Conservation (phyloP, 768 basidiomycete genomes). For the Tricholoma hemisulphureum region DNA sequence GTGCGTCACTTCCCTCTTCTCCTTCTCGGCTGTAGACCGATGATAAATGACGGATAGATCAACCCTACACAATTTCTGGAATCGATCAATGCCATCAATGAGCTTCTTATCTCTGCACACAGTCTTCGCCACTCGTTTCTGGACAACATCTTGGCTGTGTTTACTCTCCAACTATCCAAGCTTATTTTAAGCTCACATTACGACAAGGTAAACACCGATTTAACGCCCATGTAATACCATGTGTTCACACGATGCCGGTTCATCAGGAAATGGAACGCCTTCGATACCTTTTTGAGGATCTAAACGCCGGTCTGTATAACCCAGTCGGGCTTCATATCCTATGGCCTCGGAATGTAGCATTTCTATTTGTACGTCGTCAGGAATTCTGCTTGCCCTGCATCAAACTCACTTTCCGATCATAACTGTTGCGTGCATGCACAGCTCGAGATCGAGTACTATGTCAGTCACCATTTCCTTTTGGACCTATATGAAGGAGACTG, state of each 20-base stretch:
- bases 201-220: constrained; percentile 56
- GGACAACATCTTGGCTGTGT: constrained; percentile 77
- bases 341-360: constrained; percentile 82
- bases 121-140: constrained; percentile 67
- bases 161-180: constrained; percentile 78
- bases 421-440: constrained; percentile 28
- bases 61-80: constrained; percentile 88
- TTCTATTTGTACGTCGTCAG: constrained; percentile 77
- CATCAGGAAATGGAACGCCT: constrained; percentile 76
- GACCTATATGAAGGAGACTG: constrained; percentile 4
- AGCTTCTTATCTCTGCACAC: constrained; percentile 82
- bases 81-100: constrained; percentile 89
- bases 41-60: constrained; percentile 49
- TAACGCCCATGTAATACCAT: background rate
- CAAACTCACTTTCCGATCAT: constrained; percentile 11
- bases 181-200: constrained; percentile 75
- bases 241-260: constrained; percentile 1
- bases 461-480: constrained; percentile 39
- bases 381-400: constrained; percentile 5
- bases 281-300: constrained; percentile 55
- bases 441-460: constrained; percentile 96
- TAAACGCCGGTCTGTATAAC: constrained; percentile 78
- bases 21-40: constrained; percentile 2
- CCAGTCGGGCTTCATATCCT: constrained; percentile 84
- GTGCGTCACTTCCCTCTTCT: constrained; percentile 44